Conservation (phyloP, 345 rosid genomes). For the Atalantia buxifolia region DNA sequence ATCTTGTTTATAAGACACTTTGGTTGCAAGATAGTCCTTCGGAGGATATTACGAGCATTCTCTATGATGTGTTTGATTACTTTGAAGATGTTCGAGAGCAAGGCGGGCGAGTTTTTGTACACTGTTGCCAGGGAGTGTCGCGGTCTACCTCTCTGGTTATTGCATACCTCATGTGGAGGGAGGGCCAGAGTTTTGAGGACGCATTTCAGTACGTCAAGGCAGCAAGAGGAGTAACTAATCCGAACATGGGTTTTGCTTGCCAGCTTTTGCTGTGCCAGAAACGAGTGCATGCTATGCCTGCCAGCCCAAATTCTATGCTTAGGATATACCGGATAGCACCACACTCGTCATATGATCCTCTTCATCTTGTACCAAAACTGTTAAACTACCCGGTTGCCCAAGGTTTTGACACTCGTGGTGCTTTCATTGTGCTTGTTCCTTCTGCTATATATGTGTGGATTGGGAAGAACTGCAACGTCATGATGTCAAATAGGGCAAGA, state of each 20-base stretch:
- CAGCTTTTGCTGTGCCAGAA: conserved; percentile 79
- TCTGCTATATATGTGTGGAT: conserved; percentile 56
- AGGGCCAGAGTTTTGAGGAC: conserved; percentile 71
- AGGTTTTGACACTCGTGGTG: conserved; percentile 69
- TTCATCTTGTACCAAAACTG: conserved; percentile 74
- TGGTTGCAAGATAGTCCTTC: conserved; percentile 72
- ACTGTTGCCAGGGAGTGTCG: conserved; percentile 72
- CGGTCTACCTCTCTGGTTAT: conserved; percentile 67
- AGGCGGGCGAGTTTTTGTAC: conserved; percentile 64
- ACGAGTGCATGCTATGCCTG: conserved; percentile 64
- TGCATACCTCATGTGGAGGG: conserved; percentile 79
- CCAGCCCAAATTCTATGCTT: conserved; percentile 52
- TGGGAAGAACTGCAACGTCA: conserved; percentile 43
- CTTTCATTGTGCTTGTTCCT: conserved; percentile 59
- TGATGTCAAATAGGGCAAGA: conserved; percentile 49
- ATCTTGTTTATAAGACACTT: conserved; percentile 71
- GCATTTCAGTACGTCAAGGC: conserved; percentile 72
- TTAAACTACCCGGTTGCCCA: conserved; percentile 34
- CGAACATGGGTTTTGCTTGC: conserved; percentile 75
- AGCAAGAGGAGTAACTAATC: conserved; percentile 68
- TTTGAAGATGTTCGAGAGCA: conserved; percentile 75
- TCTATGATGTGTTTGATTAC: conserved; percentile 76
- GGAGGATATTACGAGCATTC: conserved; percentile 70
- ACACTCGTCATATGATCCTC: conserved; percentile 71
- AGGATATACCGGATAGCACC: conserved; percentile 73